Evolutionary conservation across 768 basidiomycete genomes (phyloP), one percentile per base, ranked within the genome.

Genomic region (Rhodotorula graminis): DNA sequence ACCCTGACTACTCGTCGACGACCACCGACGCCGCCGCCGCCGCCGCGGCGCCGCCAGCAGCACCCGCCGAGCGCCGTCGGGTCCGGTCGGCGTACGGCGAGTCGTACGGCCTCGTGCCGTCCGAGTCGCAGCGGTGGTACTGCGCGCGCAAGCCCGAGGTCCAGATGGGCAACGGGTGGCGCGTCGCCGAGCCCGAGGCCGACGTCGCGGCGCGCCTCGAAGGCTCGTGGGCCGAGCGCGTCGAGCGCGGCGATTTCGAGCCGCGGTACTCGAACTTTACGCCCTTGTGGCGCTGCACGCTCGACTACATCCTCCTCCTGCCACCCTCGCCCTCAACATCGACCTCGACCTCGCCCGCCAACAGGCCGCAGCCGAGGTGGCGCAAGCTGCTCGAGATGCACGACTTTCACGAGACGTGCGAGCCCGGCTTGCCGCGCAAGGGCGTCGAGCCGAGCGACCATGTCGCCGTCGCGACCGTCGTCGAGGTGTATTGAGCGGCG

Each of bases 361-460:
- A n/a, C n/a, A n/a, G 37, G 3, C 33, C 19, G 23, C 40, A 33
- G 56, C 58, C 72, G 2, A 27, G 46, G 80, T 83, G 50, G 76
- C 78, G 37, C 81, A 63, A 86, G 19, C 82, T 94, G 40, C 85
- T 92, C 18, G 80, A 85, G 40, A 88, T 90, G 23, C 89, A 88
- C 77, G 79, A 76, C 37, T 67, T 67, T 40, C 84, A 84, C 44
- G 82, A 85, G 62, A 84, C 87, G 62, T 83, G 96, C 33, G 84
- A 83, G 16, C 84, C 84, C 11, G 95, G 93, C 11, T 82, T 98
- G 46, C 94, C 95, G n/a, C 84, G 87, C 78, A 86, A 86, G 74
- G 87, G 86, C 23, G 82, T 95, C 59, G 90, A 89, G 77, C 90
- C 90, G 18, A 91, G 89, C 76, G 95, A 97, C 81, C 95, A 96